Evolutionary conservation across 2,329 filamentous ascomycete genomes (phyloP), one percentile per base, ranked within the genome.

Genomic region (Alternaria tenuissima): DNA sequence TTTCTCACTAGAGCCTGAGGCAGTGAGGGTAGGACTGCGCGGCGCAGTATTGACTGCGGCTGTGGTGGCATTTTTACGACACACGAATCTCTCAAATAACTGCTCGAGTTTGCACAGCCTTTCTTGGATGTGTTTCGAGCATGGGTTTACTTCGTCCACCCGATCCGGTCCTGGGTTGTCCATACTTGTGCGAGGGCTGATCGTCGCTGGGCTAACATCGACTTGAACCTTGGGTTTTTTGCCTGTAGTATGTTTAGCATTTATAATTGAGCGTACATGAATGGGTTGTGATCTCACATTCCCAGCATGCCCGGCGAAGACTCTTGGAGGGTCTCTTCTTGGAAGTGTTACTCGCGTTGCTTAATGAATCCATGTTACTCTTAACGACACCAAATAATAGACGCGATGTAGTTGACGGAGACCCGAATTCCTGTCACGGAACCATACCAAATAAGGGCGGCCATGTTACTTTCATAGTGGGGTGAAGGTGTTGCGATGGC

Each of bases 11-110:
- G 56, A 55, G n/a, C 53, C 64, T 8, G 59, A 57, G 22, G 52
- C 66, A 24, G 65, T 63, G 18, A 70, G 54, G 11, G 67, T 67
- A n/a, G 70, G 66, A 49, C 66, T 75, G 32, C 39, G 55, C 24
- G 66, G 64, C 22, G 43, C 36, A 18, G 68, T 63, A 39, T 47
- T 44, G 38, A 62, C 38, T 7, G 60, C 34, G 22, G 44, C 60
- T 18, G 55, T 38, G 39, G 42, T 63, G 9, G 72, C 52, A 42
- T 41, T 64, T 48, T 74, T 78, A 32, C 76, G 72, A 64, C 74
- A 76, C 14, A 76, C 74, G 46, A 77, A 77, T 53, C 65, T 70
- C 43, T 78, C 76, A 41, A 78, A 77, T 3, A 78, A 62, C 32
- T 75, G 73, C 44, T 78, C 76, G 20, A 78, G 62, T 60, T 77